A percentile compares a stretch with the other conserved stretches of the same genome.
Conservation (phyloP, 371 early-diverging fungal genomes). For the Rhizopus delemar region DNA sequence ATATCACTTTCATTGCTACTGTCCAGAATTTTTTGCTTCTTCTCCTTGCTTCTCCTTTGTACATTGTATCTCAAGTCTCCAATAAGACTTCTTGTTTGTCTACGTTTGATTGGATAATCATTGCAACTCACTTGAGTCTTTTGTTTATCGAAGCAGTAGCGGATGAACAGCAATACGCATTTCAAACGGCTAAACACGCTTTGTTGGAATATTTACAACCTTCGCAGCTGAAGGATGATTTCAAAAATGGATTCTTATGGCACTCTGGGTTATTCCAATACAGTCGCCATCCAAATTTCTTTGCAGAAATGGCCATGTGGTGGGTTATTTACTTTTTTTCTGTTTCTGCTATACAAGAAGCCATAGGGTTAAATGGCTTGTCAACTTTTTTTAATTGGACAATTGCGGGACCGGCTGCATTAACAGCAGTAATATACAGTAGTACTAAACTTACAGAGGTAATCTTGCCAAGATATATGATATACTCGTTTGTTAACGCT, state of each 20-base stretch:
- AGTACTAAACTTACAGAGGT: constrained; percentile 79
- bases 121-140: constrained; percentile 45
- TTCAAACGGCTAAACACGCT: constrained; percentile 69
- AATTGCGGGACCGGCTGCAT: constrained; percentile 53
- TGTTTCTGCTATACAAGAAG: constrained; percentile 42
- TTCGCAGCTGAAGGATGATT: constrained; percentile 40
- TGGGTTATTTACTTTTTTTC: constrained; percentile 66
- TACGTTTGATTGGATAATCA: constrained; percentile 51
- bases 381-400: constrained; percentile 57
- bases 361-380: constrained; percentile 1
- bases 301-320: constrained; percentile 76
- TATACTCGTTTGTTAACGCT: not conserved
- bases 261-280: constrained; percentile 70
- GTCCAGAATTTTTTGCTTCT: constrained; percentile 72
- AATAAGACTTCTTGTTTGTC: constrained; percentile 18
- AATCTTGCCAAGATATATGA: constrained; percentile 4
- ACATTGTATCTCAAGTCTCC: constrained; percentile 40
- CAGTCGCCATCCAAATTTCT: constrained; percentile 84
- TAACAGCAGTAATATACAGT: constrained; percentile 73
- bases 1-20: constrained; percentile 72
- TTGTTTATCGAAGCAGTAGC: constrained; percentile 68
- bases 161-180: constrained; percentile 83
- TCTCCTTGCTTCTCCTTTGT: constrained; percentile 65
- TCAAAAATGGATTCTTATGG: constrained; percentile 70
- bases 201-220: constrained; percentile 34